phyloP scores from a whole-genome alignment of 1,284 basidiomycete species.

The Sporisorium reilianum region DNA sequence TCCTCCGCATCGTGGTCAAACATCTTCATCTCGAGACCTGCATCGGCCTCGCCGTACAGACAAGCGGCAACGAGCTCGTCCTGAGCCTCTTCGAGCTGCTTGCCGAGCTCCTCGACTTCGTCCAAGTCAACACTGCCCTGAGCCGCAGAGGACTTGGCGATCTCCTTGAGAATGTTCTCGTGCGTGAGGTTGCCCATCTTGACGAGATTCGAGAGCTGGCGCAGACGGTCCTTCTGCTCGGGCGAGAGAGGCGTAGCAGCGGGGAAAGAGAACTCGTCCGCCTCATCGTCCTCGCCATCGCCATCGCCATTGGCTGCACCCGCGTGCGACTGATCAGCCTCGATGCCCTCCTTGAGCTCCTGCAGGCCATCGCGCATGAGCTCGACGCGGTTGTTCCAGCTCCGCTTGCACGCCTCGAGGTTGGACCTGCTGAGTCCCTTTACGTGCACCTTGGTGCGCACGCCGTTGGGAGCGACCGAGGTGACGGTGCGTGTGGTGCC shows the following conservation, averaged over 20 bases:
- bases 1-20: constrained; percentile 38
- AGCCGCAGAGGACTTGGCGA: constrained; percentile 26
- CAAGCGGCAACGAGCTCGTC: constrained; percentile 56
- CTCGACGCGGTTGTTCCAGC: constrained; percentile 50
- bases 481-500: constrained; percentile 40
- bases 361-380: constrained; percentile 53
- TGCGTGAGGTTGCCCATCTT: constrained; percentile 53
- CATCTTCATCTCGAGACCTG: constrained; percentile 44
- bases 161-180: constrained; percentile 45
- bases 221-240: constrained; percentile 41
- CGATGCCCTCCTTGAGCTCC: constrained; percentile 52
- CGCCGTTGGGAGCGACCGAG: constrained; percentile 41
- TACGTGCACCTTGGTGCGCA: constrained; percentile 43
- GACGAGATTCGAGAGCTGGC: constrained; percentile 46
- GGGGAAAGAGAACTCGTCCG: constrained; percentile 42
- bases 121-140: constrained; percentile 35
- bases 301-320: constrained; percentile 16
- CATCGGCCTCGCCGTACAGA: constrained; percentile 51
- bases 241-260: constrained; percentile 32
- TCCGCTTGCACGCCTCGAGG: constrained; percentile 48
- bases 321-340: constrained; percentile 20
- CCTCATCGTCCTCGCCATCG: constrained; percentile 39
- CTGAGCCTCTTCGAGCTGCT: constrained; percentile 53
- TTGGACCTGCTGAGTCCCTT: constrained; percentile 55
- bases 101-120: constrained; percentile 44